Evolutionary conservation across 257 asterid genomes (phyloP), one percentile per base, ranked within the genome.

Genomic region (Coffea eugenioides): DNA sequence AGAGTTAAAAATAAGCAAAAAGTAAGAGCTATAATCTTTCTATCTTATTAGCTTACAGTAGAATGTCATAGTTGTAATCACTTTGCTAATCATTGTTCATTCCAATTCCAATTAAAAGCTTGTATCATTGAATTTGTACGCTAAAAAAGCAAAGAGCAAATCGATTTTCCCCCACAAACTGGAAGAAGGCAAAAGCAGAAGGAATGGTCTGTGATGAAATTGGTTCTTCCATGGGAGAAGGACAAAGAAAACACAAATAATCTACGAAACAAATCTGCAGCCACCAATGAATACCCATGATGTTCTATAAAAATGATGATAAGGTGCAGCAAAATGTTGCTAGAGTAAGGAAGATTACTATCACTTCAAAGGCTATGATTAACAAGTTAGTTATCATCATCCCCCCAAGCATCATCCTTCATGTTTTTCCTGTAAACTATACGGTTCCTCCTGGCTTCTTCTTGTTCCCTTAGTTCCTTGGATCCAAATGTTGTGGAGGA

Each of bases 321-420:
- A 59, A 59, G 39, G 51, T 14, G 20, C 46, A 67, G 41, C 54
- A 11, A 18, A 20, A 41, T 71, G 36, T 45, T 45, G 57, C 52
- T 16, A 66, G 3, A 20, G 7, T 27, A 18, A 10, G 21, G 65
- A 27, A 25, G 65, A 31, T 77, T 39, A 49, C n/a, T 31, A 15
- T 18, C 9, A 64, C 45, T 12, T 56, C 65, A 61, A 12, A 43
- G 34, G 46, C n/a, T 11, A 68, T 16, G 16, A 2, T 51, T 0
- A 25, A 27, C 20, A 56, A 18, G 74, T 75, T 85, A 86, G 69
- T 82, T 83, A 72, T 69, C 83, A 77, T 89, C 92, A 34, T 85
- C 93, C 25, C 99, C 97, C 99, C 99, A 95, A 70, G 99, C 99
- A 77, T 93, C 97, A 67, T 92, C 91, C 85, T 89, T 92, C 98